phyloP scores from a whole-genome alignment of 345 rosid genomes.

The Boechera retrofracta region DNA sequence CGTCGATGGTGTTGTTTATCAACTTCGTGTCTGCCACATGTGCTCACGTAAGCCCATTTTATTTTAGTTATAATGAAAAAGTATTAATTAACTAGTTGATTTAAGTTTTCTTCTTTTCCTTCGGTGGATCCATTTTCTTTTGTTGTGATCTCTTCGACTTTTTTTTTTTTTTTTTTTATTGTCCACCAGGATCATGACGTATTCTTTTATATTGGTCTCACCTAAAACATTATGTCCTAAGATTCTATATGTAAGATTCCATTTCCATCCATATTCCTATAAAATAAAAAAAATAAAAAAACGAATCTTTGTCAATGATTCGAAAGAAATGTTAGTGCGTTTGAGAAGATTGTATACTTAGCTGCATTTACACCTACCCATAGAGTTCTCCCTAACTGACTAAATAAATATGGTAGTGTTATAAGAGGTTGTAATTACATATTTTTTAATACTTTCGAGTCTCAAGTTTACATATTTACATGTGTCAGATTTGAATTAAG shows the following conservation, averaged over 20 bases:
- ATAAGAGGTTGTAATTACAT: neutral
- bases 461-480: too few species aligned
- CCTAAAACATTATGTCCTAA: conserved; percentile 49
- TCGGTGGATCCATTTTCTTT: conserved; percentile 39
- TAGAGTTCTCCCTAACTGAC: conserved; percentile 24
- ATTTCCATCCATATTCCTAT: conserved; percentile 40
- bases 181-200: conserved; percentile 44
- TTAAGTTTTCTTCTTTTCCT: neutral
- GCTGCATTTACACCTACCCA: conserved; percentile 35
- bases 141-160: conserved; percentile 35
- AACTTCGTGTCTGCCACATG: conserved; percentile 50
- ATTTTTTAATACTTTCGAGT: too few species aligned
- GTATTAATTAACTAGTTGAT: conserved; percentile 17
- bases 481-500: neutral
- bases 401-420: neutral
- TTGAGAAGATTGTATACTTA: conserved; percentile 26
- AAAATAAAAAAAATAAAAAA: neutral
- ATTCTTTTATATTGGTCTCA: conserved; percentile 47
- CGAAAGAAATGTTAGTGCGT: conserved; percentile 38
- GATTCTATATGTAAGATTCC: conserved; percentile 50
- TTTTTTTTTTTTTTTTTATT: neutral
- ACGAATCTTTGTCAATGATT: conserved; percentile 39
- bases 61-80: neutral
- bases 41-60: conserved; percentile 45
- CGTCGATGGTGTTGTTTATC: conserved; percentile 45